Evolutionary conservation across 2,329 filamentous ascomycete genomes (phyloP).

Genomic region (Thelonectria rubi): DNA sequence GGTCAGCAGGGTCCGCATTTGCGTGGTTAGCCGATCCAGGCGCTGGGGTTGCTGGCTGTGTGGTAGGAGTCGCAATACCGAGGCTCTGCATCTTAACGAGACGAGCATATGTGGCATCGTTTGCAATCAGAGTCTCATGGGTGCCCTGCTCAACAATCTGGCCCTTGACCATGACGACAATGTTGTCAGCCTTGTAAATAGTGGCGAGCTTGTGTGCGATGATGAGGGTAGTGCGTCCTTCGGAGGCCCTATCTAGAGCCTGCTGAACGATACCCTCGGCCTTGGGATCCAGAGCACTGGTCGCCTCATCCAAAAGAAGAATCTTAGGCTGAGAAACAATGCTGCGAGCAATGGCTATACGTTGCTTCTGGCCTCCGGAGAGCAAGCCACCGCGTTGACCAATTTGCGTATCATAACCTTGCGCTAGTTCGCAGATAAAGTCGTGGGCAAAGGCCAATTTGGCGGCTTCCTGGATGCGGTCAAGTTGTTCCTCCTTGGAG

Average conservation of each 20-base stretch:
- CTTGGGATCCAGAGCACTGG: conserved; percentile 59
- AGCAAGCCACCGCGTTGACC: conserved; percentile 69
- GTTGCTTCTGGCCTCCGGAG: conserved; percentile 71
- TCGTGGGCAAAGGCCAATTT: conserved; percentile 58
- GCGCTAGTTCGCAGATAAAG: conserved; percentile 56
- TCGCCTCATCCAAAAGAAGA: conserved; percentile 73
- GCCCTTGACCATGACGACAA: conserved; percentile 68
- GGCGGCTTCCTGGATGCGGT: conserved; percentile 55
- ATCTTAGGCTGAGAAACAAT: conserved; percentile 56
- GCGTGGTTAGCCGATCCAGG: neutral
- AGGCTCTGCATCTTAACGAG: conserved; percentile 51
- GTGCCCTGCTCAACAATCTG: conserved; percentile 64
- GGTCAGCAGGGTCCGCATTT: neutral
- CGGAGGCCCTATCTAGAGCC: conserved; percentile 61
- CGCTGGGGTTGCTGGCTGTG: too few species aligned
- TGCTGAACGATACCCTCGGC: conserved; percentile 60
- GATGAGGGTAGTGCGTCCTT: conserved; percentile 68
- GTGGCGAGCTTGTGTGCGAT: conserved; percentile 68
- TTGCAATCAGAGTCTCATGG: conserved; percentile 60
- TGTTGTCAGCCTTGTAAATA: conserved; percentile 68
- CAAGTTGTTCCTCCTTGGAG: conserved; percentile 51
- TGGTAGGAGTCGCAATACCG: too few species aligned
- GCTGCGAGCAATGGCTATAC: conserved; percentile 64
- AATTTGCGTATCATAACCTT: conserved; percentile 61
- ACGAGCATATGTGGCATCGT: conserved; percentile 56